These are phyloP conservation scores for Sapria himalayana DNA, from an alignment of 345 rosid genomes.

Conservation along the genomic window DNA sequence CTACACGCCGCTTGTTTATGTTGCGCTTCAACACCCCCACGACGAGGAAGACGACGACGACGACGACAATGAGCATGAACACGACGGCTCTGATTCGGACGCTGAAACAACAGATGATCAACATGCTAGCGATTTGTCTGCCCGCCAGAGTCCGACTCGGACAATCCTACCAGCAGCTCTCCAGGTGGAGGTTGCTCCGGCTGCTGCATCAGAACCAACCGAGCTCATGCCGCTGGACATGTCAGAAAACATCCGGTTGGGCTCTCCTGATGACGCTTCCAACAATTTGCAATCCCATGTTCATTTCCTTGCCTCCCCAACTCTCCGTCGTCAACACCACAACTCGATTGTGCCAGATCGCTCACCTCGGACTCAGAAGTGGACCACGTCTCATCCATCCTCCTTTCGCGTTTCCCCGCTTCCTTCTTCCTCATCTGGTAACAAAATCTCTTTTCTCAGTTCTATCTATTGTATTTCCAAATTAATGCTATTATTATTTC, in stretches of 20 bases:
- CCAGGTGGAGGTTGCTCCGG: slow-evolving; percentile 9
- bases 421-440: no score
- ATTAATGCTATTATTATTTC: no score
- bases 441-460: no score
- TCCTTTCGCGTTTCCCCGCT: no score
- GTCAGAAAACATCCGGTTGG: slow-evolving; percentile 65
- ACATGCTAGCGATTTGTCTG: no score
- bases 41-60: slow-evolving; percentile 22
- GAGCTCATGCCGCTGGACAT: slow-evolving; percentile 55
- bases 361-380: slow-evolving; percentile 23
- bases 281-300: slow-evolving; percentile 45
- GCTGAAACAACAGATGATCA: no score
- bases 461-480: no score
- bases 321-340: no score
- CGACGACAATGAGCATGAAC: slow-evolving; percentile 20
- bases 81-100: slow-evolving; percentile 20
- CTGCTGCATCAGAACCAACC: slow-evolving; percentile 24
- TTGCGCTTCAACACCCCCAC: slow-evolving; percentile 13
- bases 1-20: slow-evolving; percentile 13
- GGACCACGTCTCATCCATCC: no score
- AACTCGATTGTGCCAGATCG: no score
- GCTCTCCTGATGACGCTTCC: slow-evolving; percentile 65
- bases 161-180: slow-evolving; percentile 5
- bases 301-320: slow-evolving; percentile 16
- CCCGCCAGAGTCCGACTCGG: no score